Conservation (phyloP, 2,329 filamentous ascomycete genomes). For the Diplodia mutila region DNA sequence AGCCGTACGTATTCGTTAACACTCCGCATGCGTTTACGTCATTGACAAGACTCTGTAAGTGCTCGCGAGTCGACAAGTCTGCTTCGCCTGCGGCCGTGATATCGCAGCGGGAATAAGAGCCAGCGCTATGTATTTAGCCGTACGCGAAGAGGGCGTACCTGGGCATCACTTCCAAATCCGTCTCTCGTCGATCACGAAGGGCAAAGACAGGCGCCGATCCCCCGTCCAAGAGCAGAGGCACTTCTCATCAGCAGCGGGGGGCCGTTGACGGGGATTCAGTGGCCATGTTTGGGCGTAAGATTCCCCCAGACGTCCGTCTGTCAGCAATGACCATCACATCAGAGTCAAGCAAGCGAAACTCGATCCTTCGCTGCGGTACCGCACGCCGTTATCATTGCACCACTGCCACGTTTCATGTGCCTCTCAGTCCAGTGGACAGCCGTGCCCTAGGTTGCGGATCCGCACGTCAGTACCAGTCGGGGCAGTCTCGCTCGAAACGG, state of each 20-base stretch:
- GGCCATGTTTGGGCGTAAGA: not conserved
- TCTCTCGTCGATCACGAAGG: not conserved
- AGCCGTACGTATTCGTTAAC: too few species aligned
- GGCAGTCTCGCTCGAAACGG: not conserved
- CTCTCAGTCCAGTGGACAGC: too few species aligned
- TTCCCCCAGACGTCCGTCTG: not conserved
- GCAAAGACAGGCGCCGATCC: not conserved
- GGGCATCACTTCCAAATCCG: not conserved
- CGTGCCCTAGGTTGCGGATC: too few species aligned
- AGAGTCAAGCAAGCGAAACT: not conserved
- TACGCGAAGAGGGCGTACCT: not conserved
- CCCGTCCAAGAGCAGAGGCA: not conserved
- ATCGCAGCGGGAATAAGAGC: not conserved
- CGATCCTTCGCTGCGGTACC: not conserved
- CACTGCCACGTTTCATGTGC: not conserved
- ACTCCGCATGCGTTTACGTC: too few species aligned
- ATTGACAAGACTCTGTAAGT: too few species aligned
- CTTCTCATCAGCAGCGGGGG: not conserved
- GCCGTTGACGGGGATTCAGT: not conserved
- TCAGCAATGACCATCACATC: not conserved
- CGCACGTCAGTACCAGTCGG: not conserved
- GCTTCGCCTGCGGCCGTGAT: too few species aligned
- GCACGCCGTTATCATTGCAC: not conserved
- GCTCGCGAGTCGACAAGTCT: too few species aligned
- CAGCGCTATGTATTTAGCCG: not conserved